Conservation (phyloP, 139 green algal species). For the Deuterostichococcus epilithicus region DNA sequence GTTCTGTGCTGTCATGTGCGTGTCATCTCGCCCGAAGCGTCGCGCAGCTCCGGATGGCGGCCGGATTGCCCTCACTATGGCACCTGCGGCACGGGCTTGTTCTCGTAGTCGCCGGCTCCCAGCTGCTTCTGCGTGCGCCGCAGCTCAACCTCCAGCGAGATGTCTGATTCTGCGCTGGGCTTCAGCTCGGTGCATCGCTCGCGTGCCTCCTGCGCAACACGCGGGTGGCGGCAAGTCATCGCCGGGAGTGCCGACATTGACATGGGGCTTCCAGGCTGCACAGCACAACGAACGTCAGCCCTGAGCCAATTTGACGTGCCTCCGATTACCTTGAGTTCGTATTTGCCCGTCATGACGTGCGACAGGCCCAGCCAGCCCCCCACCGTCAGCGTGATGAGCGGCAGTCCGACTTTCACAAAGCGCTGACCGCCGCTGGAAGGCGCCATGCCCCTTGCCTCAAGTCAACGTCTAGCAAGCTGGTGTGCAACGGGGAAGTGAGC, state of each 20-base stretch:
- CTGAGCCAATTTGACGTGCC: neutral
- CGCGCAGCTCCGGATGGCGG: too few relatives aligned
- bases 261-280: neutral
- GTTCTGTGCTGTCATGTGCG: too few relatives aligned
- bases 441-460: neutral
- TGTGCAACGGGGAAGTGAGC: too few relatives aligned
- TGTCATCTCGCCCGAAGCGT: too few relatives aligned
- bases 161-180: neutral
- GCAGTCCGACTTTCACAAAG: slow-evolving; percentile 16
- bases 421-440: neutral
- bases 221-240: neutral
- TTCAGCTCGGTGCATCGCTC: slow-evolving; percentile 12
- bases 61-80: neutral
- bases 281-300: neutral
- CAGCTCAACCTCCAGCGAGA: slow-evolving; percentile 14
- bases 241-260: neutral
- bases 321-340: slow-evolving; percentile 14
- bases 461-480: too few relatives aligned
- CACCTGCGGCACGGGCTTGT: slow-evolving; percentile 19
- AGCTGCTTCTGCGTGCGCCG: slow-evolving; percentile 6
- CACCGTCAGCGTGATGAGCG: slow-evolving; percentile 12
- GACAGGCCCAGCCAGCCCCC: slow-evolving; percentile 15
- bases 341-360: slow-evolving; percentile 18
- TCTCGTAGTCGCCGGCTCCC: slow-evolving; percentile 15
- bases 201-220: neutral